Conservation (phyloP, 805 yeast genomes). For the Danielia reshetovae region DNA sequence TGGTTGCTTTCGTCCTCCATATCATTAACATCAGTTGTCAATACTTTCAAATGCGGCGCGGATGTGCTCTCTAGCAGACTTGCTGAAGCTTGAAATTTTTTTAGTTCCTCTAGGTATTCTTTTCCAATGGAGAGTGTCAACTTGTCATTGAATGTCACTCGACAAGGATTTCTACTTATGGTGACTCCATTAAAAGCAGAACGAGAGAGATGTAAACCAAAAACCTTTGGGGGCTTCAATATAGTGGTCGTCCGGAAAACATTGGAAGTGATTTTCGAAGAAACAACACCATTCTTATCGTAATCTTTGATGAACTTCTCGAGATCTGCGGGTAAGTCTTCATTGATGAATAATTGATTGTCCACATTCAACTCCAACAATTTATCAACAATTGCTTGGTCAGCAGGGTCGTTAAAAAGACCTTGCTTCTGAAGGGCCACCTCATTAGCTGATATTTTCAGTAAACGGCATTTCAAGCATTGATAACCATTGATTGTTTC, state of each 20-base stretch:
- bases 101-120: conserved; percentile 33
- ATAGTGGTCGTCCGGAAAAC: conserved; percentile 65
- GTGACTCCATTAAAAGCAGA: conserved; percentile 69
- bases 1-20: conserved; percentile 32
- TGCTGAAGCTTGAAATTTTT: conserved; percentile 25
- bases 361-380: conserved; percentile 33
- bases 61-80: conserved; percentile 17
- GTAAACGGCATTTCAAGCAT: conserved; percentile 66
- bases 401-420: conserved; percentile 4
- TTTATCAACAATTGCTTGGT: conserved; percentile 25
- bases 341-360: conserved; percentile 51
- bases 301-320: conserved; percentile 47
- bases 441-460: conserved; percentile 28
- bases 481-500: conserved; percentile 78
- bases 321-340: conserved; percentile 54
- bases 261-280: conserved; percentile 51
- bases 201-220: conserved; percentile 82
- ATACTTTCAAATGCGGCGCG: conserved; percentile 17
- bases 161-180: conserved; percentile 70
- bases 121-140: conserved; percentile 47
- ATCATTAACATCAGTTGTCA: conserved; percentile 24
- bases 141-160: conserved; percentile 59
- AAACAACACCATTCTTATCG: conserved; percentile 38
- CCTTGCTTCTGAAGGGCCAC: conserved; percentile 17
- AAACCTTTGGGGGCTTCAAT: conserved; percentile 61